Conservation (phyloP, 1,284 basidiomycete species). For the Papiliotrema fonsecae region DNA sequence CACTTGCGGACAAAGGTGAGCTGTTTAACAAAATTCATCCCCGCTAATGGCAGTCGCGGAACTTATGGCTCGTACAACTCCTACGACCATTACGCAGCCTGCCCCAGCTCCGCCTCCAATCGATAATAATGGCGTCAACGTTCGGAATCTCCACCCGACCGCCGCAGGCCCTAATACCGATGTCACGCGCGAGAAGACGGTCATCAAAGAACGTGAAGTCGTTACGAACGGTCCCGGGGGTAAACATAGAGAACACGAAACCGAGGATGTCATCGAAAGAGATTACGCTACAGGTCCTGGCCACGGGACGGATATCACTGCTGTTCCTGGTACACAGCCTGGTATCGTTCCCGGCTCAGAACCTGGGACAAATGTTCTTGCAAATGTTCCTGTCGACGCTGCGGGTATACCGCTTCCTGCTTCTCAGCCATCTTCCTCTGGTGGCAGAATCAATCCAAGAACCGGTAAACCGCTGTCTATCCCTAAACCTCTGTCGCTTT, state of each 20-base stretch:
- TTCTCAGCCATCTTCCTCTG: slow-evolving; percentile 3
- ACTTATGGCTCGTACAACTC: slow-evolving; percentile 25
- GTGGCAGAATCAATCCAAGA: slow-evolving; percentile 23
- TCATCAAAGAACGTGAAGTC: slow-evolving; percentile 31
- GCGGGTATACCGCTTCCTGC: slow-evolving; percentile 2
- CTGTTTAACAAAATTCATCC: not conserved
- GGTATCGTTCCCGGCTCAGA: too few relatives aligned
- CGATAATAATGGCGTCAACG: slow-evolving; percentile 12
- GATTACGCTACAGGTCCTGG: slow-evolving; percentile 17
- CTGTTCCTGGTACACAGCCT: too few relatives aligned
- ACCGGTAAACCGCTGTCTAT: slow-evolving; percentile 32
- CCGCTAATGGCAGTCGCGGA: slow-evolving; percentile 23
- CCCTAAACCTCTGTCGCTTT: slow-evolving; percentile 24
- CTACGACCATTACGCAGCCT: too few relatives aligned
- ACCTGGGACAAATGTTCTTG: not conserved
- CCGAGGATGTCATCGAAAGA: slow-evolving; percentile 15
- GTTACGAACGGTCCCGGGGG: slow-evolving; percentile 25
- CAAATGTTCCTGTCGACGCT: not conserved
- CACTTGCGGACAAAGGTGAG: slow-evolving; percentile 39
- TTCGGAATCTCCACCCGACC: slow-evolving; percentile 9
- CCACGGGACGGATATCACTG: too few relatives aligned
- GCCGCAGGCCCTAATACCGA: slow-evolving; percentile 14
- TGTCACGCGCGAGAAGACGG: slow-evolving; percentile 25
- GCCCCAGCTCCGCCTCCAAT: not conserved
- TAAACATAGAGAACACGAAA: slow-evolving; percentile 22